Evolutionary conservation across 306 rosid genomes (phyloP), one percentile per base, ranked within the genome.

Genomic region (Pyrus betulifolia): DNA sequence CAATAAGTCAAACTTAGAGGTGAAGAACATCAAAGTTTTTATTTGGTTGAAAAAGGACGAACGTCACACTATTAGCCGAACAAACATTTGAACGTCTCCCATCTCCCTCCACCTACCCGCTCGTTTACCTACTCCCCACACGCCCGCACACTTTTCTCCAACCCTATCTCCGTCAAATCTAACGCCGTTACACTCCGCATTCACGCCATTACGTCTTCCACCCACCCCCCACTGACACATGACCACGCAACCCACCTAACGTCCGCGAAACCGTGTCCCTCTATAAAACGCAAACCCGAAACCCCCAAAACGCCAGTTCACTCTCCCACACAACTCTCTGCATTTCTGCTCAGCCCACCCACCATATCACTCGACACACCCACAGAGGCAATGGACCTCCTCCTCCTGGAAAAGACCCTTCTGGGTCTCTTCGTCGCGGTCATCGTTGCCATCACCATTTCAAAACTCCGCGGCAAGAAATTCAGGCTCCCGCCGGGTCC

Each of bases 401-500:
- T 88, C 74, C 92, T 93, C 5, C 4, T 93, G 79, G 98, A 93
- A 85, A 93, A 89, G 87, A 81, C 97, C 61, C 91, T 91, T 0
- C 0, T 93, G 1, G 93, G 77, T 14, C 92, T 93, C 51, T 93
- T 91, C 85, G 0, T 80, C 5, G 91, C 98, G 0, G 69, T 82
- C 0, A 70, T 87, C 0, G 64, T 86, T 1, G 97, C 97, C 42
- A 87, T 89, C 40, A 17, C 21, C 8, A 60, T 91, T 15, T 91
- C 98, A 8, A 93, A 83, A 28, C 78, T 89, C 52, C 90, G 93
- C 1, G 97, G 98, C 18, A 86, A 82, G 77, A 79, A 86, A 0
- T 91, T 93, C 82, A 93, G 89, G 74, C 91, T 93, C n/a, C 98
- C 97, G 0, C 98, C 98, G 0, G 98, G 98, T 0, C 97, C 98